Conservation (phyloP, 768 basidiomycete genomes). For the Hirschioporus abietinus region DNA sequence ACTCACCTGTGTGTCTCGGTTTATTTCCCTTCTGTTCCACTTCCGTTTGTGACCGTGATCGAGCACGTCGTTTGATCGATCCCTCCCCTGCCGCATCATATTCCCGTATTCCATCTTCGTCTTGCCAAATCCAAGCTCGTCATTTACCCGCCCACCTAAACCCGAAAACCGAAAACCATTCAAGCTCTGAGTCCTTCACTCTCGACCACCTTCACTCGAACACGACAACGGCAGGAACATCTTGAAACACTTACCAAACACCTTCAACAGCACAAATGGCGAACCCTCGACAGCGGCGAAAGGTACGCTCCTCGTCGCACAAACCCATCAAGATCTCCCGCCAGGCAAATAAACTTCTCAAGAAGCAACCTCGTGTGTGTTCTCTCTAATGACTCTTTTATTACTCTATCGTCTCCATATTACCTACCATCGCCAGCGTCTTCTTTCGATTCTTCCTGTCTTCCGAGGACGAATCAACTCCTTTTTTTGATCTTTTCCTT, state of each 20-base stretch:
- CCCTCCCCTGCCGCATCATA: background rate
- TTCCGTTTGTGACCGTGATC: background rate
- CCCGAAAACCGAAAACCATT: background rate
- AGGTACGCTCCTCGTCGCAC: constrained; percentile 73
- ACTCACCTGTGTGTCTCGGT: background rate
- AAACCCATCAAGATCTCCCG: constrained; percentile 68
- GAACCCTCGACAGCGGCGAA: constrained; percentile 90
- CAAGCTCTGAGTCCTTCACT: background rate
- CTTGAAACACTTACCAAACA: constrained; percentile 1
- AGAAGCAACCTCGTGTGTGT: constrained; percentile 68
- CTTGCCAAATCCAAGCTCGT: background rate
- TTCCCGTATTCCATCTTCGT: no score
- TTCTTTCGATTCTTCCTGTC: background rate
- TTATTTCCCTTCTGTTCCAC: background rate
- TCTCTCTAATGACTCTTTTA: constrained; percentile 10
- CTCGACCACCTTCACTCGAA: background rate
- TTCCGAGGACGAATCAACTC: background rate
- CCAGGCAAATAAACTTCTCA: constrained; percentile 67
- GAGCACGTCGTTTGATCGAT: background rate
- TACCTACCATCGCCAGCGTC: background rate
- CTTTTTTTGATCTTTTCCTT: background rate
- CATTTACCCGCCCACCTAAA: background rate
- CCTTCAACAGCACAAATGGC: constrained; percentile 54
- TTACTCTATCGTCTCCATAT: constrained; percentile 3
- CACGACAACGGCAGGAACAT: background rate